A percentile compares a stretch with the other conserved stretches of the same genome.
phyloP scores from a whole-genome alignment of 176 grass and related monocot genomes.

The Musa schizocarpa region DNA sequence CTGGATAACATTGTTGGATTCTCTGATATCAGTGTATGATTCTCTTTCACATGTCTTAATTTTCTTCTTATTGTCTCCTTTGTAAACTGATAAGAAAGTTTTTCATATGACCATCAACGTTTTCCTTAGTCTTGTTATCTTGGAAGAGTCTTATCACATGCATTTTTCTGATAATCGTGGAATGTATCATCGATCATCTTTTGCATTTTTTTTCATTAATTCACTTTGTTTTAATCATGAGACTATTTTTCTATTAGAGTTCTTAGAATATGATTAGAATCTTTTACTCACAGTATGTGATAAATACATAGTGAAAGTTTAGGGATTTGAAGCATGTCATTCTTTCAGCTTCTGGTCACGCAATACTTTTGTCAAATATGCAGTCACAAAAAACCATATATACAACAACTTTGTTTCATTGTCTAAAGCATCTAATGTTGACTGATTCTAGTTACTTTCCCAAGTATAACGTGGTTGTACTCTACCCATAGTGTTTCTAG shows the following conservation, averaged over 20 bases:
- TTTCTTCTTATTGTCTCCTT: constrained; percentile 3
- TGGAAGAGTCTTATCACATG: neutral
- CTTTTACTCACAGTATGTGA: too few relatives aligned
- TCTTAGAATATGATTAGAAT: neutral
- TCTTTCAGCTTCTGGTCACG: too few relatives aligned
- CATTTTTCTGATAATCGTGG: neutral
- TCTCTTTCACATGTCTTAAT: neutral
- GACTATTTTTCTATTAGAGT: neutral
- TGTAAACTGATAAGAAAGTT: neutral
- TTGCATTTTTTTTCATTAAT: too few relatives aligned
- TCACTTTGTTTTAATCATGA: too few relatives aligned
- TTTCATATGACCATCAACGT: neutral
- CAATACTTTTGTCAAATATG: too few relatives aligned
- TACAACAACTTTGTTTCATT: too few relatives aligned
- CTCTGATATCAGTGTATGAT: constrained; percentile 73
- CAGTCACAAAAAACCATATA: too few relatives aligned
- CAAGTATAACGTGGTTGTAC: neutral
- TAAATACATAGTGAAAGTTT: too few relatives aligned
- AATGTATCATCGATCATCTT: neutral
- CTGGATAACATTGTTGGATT: constrained; percentile 71
- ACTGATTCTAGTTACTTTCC: neutral
- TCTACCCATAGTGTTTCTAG: neutral
- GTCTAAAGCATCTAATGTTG: neutral
- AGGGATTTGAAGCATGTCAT: too few relatives aligned
- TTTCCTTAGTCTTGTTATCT: neutral